Conservation (phyloP, 2,329 filamentous ascomycete genomes). For the Pseudocercospora cruenta region DNA sequence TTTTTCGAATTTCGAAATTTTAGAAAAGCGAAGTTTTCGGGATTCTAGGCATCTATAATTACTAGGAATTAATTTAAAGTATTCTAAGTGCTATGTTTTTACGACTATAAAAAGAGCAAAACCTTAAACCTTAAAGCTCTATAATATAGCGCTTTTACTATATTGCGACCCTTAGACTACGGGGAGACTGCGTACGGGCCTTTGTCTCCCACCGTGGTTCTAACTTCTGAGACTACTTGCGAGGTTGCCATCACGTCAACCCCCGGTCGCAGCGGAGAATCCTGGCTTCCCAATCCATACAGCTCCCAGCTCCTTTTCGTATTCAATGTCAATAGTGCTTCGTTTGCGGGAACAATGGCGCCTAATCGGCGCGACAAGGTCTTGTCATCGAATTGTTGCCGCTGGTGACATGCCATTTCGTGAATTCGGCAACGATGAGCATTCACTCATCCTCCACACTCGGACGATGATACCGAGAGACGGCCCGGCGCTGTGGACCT, state of each 20-base stretch:
- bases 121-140: too few relatives aligned
- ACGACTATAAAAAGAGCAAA: too few relatives aligned
- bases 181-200: too few relatives aligned
- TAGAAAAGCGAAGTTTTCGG: too few relatives aligned
- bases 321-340: constrained; percentile 2
- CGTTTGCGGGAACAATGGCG: not conserved
- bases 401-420: not conserved
- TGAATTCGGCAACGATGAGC: not conserved
- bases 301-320: not conserved
- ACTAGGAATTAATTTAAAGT: too few relatives aligned
- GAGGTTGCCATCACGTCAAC: not conserved
- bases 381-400: not conserved
- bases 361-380: not conserved
- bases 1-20: too few relatives aligned
- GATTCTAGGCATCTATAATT: too few relatives aligned
- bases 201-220: too few relatives aligned
- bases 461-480: not conserved
- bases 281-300: constrained; percentile 1
- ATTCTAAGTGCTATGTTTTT: too few relatives aligned
- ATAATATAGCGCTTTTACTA: too few relatives aligned
- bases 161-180: too few relatives aligned
- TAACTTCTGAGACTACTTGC: too few relatives aligned
- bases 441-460: not conserved
- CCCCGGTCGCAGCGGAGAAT: constrained; percentile 1
- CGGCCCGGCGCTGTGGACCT: not conserved